These are phyloP conservation scores for Neocallimastix lanati DNA, from an alignment of 192 early-diverging fungal genomes.

Conservation along the genomic window DNA sequence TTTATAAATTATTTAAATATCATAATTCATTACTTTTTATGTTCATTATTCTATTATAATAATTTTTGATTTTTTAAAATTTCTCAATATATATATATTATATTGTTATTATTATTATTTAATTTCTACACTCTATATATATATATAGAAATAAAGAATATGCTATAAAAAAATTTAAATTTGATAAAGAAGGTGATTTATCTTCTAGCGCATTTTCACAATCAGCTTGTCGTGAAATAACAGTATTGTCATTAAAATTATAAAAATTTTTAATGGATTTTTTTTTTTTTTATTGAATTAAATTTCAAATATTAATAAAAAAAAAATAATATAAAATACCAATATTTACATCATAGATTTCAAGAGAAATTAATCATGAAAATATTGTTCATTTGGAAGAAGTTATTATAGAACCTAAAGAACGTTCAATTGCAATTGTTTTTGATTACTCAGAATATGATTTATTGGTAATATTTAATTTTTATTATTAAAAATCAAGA, in stretches of 20 bases:
- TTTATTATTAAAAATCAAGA: conserved; percentile 5
- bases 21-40: no score
- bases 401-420: conserved; percentile 58
- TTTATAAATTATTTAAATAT: no score
- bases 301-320: no score
- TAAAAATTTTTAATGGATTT: no score
- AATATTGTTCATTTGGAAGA: conserved; percentile 77
- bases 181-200: conserved; percentile 78
- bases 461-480: conserved; percentile 31
- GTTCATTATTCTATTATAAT: no score
- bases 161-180: conserved; percentile 95
- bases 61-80: no score
- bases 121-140: background rate
- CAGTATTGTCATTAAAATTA: no score
- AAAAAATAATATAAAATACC: background rate
- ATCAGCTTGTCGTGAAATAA: conserved; percentile 82
- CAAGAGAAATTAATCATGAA: conserved; percentile 72
- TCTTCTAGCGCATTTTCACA: conserved; percentile 71
- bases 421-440: conserved; percentile 87
- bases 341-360: conserved; percentile 23
- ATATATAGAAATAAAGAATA: conserved; percentile 38
- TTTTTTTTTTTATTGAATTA: no score
- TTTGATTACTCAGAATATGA: conserved; percentile 96
- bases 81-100: no score
- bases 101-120: no score